Evolutionary conservation across 2,329 filamentous ascomycete species (phyloP), one percentile per base, ranked within the genome.

Genomic region (Aspergillus sp.): DNA sequence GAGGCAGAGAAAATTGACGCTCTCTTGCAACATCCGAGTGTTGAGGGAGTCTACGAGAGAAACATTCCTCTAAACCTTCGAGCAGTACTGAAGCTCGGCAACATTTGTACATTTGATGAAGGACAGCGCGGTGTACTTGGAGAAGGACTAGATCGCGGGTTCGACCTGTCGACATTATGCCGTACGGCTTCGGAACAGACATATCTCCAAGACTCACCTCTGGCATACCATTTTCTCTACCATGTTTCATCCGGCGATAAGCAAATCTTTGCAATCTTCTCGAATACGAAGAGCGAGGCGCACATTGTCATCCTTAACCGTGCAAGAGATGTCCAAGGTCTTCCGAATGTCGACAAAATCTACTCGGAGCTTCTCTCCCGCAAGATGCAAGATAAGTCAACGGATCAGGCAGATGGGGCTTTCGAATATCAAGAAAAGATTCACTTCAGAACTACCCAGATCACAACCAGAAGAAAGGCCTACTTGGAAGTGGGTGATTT

Each of bases 11-110:
- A 92, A 70, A 88, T 98, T 60, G 86, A 88, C 2, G 77, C 88
- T 26, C 80, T 98, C 1, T 93, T 97, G 78, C 92, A 93, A 62
- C 93, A 99, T 70, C 86, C 92, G 0, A 96, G 92, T 72, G 90
- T 99, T 2, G 95, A 99, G 74, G 96, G 96, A 30, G 92, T 99
- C 13, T 99, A 99, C 69, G 96, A 99, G 77, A 93, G 89, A 68
- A 89, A 96, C 64, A 83, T 99, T 1, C 92, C 96, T 1, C 80
- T 98, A 5, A 91, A 90, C 62, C 84, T 96, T 48, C 85, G 93
- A 41, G 95, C 93, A 4, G 84, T 99, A 32, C 83, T 99, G 9
- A 90, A 95, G 64, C 80, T 99, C 1, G 96, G 95, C 42, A 97
- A 91, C 67, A 80, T 90, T 30, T 99, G 95, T 71, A 96, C 91